Base-by-base conservation (phyloP, 352 stramenopile species). In the Globisporangium echinulatum region DNA sequence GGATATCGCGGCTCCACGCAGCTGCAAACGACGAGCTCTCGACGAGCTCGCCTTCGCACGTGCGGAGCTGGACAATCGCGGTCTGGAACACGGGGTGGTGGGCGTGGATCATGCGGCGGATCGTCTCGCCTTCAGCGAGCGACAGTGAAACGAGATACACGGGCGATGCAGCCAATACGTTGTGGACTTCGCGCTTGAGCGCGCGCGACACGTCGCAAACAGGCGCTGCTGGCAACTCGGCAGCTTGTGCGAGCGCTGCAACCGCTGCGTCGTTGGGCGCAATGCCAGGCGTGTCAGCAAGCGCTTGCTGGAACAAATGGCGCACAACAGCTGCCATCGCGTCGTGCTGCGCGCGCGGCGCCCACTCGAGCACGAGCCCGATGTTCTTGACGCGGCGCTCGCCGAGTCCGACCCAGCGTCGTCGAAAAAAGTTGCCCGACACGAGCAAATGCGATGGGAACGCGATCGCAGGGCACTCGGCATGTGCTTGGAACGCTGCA, bases 101-200 rank as follows among this genome's bases (percentile, higher is more conserved):
- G 58, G 89, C 86, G 71, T 99, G 96, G 60, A 99, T 97, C 67
- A 97, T 97, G 37, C 96, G 82, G 36, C 96, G 88, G 71, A 99
- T 90, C 38, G 94, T 98, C 72, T 99, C 97, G 7, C 96, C 97
- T 71, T 99, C 97, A 11, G 94, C 92, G 49, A 99, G 79, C 10
- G 95, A 99, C 47, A 99, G 71, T 2, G 91, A 96, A 42, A 97
- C 96, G 52, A 99, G 88, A 66, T 92, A 98, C 25, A 91, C 81
- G 0, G 85, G 79, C 43, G 78, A 66, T 0, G 61, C 64, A 25
- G 71, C 70, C 0, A 74, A 74, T 13, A 70, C 52, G 10, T 46
- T 43, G 19, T 67, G 47, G 7, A 90, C 82, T 2, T 79, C 74
- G 49, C 62, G 56, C 48, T 83, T 85, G 4, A 92, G 48, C 4